Conservation (phyloP, 371 early-diverging fungal species). For the Entomophthora muscae region DNA sequence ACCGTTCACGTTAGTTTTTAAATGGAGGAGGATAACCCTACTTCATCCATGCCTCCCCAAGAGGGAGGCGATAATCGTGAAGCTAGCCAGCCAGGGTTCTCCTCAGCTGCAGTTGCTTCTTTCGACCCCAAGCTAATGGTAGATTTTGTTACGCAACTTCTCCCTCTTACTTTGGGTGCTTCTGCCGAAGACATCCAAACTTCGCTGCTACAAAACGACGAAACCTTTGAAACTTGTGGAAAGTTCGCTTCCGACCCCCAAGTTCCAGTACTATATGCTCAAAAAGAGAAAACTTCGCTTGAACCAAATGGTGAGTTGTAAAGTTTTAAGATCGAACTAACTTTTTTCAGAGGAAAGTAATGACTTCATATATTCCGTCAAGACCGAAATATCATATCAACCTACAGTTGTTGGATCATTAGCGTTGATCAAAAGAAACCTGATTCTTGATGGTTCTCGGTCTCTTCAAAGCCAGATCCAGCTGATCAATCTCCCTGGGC, state of each 20-base stretch:
- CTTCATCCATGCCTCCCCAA: not conserved
- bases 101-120: not conserved
- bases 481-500: slow-evolving; percentile 83
- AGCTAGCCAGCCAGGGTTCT: not conserved
- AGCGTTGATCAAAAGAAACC: slow-evolving; percentile 72
- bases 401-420: slow-evolving; percentile 61
- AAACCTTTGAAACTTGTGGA: slow-evolving; percentile 39
- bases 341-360: not conserved
- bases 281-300: slow-evolving; percentile 39
- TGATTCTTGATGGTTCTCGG: slow-evolving; percentile 51
- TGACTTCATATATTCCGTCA: slow-evolving; percentile 34
- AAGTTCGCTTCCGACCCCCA: slow-evolving; percentile 50
- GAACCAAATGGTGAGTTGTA: slow-evolving; percentile 20
- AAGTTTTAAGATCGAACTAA: not conserved
- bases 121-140: slow-evolving; percentile 31
- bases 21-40: not conserved
- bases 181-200: slow-evolving; percentile 25
- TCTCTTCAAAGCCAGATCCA: slow-evolving; percentile 71
- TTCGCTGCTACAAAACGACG: slow-evolving; percentile 32
- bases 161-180: slow-evolving; percentile 43
- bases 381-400: slow-evolving; percentile 58
- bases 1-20: not conserved
- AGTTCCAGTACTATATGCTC: slow-evolving; percentile 43
- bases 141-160: slow-evolving; percentile 35
- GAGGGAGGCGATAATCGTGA: not conserved